A percentile compares a stretch with the other conserved stretches of the same genome.
Conservation (phyloP, 23 red algal genomes). For the Gracilariopsis chorda region DNA sequence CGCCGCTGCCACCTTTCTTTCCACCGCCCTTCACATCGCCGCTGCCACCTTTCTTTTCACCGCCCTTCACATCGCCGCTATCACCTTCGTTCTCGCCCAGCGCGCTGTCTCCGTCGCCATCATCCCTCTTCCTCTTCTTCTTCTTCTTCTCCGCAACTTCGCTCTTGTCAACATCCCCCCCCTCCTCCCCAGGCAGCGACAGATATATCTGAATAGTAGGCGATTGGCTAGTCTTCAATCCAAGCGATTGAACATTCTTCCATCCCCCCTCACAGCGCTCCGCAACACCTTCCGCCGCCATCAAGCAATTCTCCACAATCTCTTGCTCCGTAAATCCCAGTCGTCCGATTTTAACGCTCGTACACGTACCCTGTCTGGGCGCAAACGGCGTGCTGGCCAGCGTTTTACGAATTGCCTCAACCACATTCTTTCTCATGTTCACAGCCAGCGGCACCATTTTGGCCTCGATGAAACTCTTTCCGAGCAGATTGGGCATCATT, state of each 20-base stretch:
- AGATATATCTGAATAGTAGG: slow-evolving; percentile 64
- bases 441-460: slow-evolving; percentile 64
- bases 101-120: too few species aligned
- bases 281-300: slow-evolving; percentile 18
- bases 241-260: slow-evolving; percentile 58
- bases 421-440: slow-evolving; percentile 29
- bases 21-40: too few species aligned
- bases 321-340: slow-evolving; percentile 1
- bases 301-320: slow-evolving; percentile 52
- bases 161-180: not conserved
- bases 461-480: slow-evolving; percentile 53
- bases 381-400: slow-evolving; percentile 45
- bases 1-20: too few species aligned
- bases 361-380: slow-evolving; percentile 57
- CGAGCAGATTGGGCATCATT: slow-evolving; percentile 78
- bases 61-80: too few species aligned
- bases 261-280: slow-evolving; percentile 35
- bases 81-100: too few species aligned
- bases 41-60: too few species aligned
- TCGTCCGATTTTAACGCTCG: slow-evolving; percentile 24
- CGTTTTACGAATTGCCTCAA: slow-evolving; percentile 14
- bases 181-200: not conserved
- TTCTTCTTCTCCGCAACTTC: not conserved
- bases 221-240: slow-evolving; percentile 45
- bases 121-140: not conserved